Evolutionary conservation across 2,329 filamentous ascomycete species (phyloP), one percentile per base, ranked within the genome.

Genomic region (Pseudopyricularia cyperi): DNA sequence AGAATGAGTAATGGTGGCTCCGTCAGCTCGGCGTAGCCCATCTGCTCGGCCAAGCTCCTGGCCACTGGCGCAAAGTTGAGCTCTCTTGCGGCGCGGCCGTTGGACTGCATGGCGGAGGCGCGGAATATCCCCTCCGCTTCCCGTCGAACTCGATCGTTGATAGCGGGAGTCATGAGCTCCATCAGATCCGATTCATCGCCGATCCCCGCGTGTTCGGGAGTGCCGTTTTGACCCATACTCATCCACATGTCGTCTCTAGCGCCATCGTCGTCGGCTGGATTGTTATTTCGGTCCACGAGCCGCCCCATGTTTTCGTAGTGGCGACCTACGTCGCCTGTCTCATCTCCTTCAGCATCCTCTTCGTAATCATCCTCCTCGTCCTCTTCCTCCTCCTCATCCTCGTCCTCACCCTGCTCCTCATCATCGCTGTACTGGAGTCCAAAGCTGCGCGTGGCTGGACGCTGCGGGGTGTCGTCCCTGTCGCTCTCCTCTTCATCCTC

Each of bases 1-100:
- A 94, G 68, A 46, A 96, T 80, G 19, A 95, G 66, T 46, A 82
- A 74, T 55, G 84, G 80, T 1, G 82, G 71, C 66, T 96, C 91
- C 4, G 73, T 73, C 46, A 94, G 70, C 17, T 68, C 61, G 1
- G 85, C 79, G 33, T 77, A 70, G 34, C 76, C 76, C 66, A 74
- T 65, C 63, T 79, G 63, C 65, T 70, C 63, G 72, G 83, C 80
- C 9, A 90, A 66, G 55, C 84, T 82, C 62, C 84, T 86, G 30
- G 87, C 87, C 54, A 95, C 80, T 7, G 77, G 71, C 4, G 81
- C 76, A 60, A 89, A 85, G 46, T 80, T 78, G 50, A 82, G 81
- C 8, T 80, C 75, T 48, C 75, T 75, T 56, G 71, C 65, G 48
- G 37, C 37, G 3, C 55, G 56, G 57, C 66, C 55, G 19, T 61